These are phyloP conservation scores for Lathyrus aphaca DNA, from an alignment of 306 rosid species.

Conservation along the genomic window DNA sequence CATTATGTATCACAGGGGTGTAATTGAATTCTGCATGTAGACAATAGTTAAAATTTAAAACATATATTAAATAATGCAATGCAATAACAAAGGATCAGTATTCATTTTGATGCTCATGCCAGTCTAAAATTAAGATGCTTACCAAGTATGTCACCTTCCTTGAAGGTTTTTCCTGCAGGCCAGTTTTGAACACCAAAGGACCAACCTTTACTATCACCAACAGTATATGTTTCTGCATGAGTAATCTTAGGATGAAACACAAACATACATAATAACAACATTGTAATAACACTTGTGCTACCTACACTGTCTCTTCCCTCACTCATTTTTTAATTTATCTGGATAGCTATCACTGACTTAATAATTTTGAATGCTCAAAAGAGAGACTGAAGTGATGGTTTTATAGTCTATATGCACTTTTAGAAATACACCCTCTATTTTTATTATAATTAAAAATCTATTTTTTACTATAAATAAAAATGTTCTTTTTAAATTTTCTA, in stretches of 20 bases:
- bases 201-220: neutral
- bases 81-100: too few relatives aligned
- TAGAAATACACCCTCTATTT: too few relatives aligned
- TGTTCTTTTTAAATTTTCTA: too few relatives aligned
- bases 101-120: too few relatives aligned
- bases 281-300: neutral
- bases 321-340: neutral
- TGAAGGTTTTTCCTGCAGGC: neutral
- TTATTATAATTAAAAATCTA: too few relatives aligned
- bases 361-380: neutral
- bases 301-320: constrained; percentile 39
- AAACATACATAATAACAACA: too few relatives aligned
- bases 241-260: constrained; percentile 10
- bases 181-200: neutral
- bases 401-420: neutral
- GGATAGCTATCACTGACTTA: too few relatives aligned
- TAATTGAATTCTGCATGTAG: neutral
- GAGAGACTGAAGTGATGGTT: neutral
- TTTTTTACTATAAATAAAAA: too few relatives aligned
- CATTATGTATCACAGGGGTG: neutral
- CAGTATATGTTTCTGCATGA: neutral
- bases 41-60: neutral
- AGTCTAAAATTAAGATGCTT: too few relatives aligned
- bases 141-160: neutral
- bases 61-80: neutral